These are phyloP conservation scores for Psilocybe cyanescens DNA, from an alignment of 768 basidiomycete species.

Conservation along the genomic window DNA sequence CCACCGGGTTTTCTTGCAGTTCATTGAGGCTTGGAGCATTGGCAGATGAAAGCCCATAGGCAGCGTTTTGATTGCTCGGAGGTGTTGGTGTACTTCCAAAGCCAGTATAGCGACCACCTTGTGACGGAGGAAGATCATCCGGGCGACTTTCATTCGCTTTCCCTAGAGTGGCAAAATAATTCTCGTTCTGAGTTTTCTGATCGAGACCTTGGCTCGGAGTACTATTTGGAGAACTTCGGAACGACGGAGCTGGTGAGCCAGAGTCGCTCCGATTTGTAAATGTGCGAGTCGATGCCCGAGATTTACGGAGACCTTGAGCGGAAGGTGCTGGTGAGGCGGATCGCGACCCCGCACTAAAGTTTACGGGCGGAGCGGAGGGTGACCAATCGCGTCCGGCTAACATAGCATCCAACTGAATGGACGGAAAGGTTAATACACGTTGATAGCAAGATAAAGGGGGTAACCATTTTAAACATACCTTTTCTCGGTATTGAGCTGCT, in stretches of 20 bases:
- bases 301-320: conserved; percentile 86
- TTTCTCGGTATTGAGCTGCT: conserved; percentile 92
- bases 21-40: conserved; percentile 81
- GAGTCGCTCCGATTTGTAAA: conserved; percentile 56
- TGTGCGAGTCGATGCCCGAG: conserved; percentile 70
- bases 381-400: conserved; percentile 81
- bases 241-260: conserved; percentile 54
- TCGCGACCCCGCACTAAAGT: conserved; percentile 38
- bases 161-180: conserved; percentile 85
- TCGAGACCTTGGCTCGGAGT: conserved; percentile 49
- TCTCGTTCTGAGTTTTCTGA: conserved; percentile 83
- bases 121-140: conserved; percentile 84
- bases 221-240: conserved; percentile 47
- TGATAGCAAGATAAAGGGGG: conserved; percentile 15
- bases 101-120: conserved; percentile 92
- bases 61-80: conserved; percentile 62
- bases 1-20: conserved; percentile 84
- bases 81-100: conserved; percentile 86
- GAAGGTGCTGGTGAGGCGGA: conserved; percentile 62
- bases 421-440: conserved; percentile 16
- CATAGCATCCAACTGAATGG: conserved; percentile 72
- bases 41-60: conserved; percentile 75
- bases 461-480: conserved; percentile 51
- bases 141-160: conserved; percentile 79
- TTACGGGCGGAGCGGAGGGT: conserved; percentile 70